A percentile compares a stretch with the other conserved stretches of the same genome.
Conservation (phyloP, 345 rosid species). For the Populus ilicifolia region DNA sequence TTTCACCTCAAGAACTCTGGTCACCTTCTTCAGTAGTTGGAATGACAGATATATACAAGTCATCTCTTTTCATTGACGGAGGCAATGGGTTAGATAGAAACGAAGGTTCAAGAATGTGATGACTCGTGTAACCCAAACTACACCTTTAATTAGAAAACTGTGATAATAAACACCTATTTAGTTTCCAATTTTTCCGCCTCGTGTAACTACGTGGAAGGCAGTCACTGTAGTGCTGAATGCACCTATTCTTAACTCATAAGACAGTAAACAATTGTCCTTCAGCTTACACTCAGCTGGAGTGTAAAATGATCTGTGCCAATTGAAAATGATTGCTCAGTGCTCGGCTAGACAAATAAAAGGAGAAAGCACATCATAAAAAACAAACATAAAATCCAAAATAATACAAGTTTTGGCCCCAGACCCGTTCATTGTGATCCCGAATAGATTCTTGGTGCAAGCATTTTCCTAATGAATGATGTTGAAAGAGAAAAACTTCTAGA, state of each 20-base stretch:
- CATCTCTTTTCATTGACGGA: not conserved
- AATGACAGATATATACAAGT: not conserved
- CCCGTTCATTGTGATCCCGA: not conserved
- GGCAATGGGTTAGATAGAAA: not conserved
- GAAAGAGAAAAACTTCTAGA: not conserved
- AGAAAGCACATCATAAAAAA: slow-evolving; percentile 3
- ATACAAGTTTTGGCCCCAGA: not conserved
- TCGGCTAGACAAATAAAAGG: not conserved
- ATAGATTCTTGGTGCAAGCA: not conserved
- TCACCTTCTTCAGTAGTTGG: not conserved
- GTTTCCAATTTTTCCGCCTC: not conserved
- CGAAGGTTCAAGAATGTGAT: not conserved
- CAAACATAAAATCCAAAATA: not conserved
- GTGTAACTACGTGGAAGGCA: not conserved
- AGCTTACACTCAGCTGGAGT: not conserved
- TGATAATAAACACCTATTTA: not conserved
- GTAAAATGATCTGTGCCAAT: not conserved
- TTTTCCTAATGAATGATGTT: not conserved
- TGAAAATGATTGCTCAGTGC: slow-evolving; percentile 2
- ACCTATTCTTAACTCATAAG: not conserved
- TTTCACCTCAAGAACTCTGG: not conserved
- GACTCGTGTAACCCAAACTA: not conserved
- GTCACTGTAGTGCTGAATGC: not conserved
- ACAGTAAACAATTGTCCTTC: not conserved
- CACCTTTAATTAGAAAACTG: slow-evolving; percentile 1